Evolutionary conservation across 1,139 yeast genomes (phyloP).

Genomic region (Fermentozyma sake): DNA sequence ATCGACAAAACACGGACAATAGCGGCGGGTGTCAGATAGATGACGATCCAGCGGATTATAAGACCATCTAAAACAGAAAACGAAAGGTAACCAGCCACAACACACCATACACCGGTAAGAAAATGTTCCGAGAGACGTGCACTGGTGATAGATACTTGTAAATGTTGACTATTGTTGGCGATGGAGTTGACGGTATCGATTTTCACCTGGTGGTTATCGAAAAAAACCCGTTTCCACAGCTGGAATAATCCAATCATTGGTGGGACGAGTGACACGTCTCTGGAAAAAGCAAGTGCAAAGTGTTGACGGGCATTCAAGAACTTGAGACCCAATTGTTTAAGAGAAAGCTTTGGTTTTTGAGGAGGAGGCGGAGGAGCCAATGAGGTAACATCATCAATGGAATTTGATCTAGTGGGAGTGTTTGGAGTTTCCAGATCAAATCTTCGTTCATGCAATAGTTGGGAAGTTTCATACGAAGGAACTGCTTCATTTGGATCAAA

Average conservation of each 20-base stretch:
- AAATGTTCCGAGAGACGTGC: slow-evolving; percentile 69
- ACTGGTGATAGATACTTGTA: slow-evolving; percentile 32
- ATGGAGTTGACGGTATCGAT: slow-evolving; percentile 27
- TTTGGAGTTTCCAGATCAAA: slow-evolving; percentile 2
- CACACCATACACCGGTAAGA: slow-evolving; percentile 73
- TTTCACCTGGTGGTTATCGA: slow-evolving; percentile 15
- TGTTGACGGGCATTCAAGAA: slow-evolving; percentile 75
- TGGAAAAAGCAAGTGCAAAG: slow-evolving; percentile 63
- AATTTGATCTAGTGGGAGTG: slow-evolving; percentile 2
- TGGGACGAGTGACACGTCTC: slow-evolving; percentile 70
- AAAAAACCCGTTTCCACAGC: slow-evolving; percentile 48
- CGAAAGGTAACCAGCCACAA: slow-evolving; percentile 80
- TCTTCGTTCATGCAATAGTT: slow-evolving; percentile 23
- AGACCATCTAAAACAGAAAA: slow-evolving; percentile 84
- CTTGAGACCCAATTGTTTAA: slow-evolving; percentile 57
- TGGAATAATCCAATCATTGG: slow-evolving; percentile 54
- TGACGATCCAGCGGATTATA: slow-evolving; percentile 91
- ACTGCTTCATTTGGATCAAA: slow-evolving; percentile 37
- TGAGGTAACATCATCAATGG: slow-evolving; percentile 4
- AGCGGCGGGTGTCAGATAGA: slow-evolving; percentile 84
- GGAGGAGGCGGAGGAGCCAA: slow-evolving; percentile 3
- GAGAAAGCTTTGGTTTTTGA: slow-evolving; percentile 18
- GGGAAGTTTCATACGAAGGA: slow-evolving; percentile 45
- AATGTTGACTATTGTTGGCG: slow-evolving; percentile 8
- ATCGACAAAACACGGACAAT: slow-evolving; percentile 79